phyloP scores from a whole-genome alignment of 495 filamentous ascomycete species.

The Astrothelium subdiscretum region DNA sequence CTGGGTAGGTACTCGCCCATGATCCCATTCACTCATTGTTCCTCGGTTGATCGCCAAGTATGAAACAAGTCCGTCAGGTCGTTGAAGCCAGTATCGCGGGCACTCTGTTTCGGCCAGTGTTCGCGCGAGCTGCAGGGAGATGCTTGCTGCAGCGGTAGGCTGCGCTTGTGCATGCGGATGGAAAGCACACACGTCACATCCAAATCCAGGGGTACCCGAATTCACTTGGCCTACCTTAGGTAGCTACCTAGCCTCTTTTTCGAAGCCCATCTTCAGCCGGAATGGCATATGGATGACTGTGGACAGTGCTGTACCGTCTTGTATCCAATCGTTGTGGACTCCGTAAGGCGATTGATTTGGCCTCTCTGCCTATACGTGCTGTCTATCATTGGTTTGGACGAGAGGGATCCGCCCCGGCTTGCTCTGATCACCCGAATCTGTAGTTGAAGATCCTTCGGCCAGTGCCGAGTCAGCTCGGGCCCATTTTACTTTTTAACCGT shows the following conservation, averaged over 20 bases:
- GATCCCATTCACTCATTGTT: too few relatives aligned
- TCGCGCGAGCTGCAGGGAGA: background rate
- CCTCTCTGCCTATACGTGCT: too few relatives aligned
- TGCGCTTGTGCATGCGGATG: background rate
- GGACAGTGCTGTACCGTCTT: too few relatives aligned
- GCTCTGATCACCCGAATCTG: too few relatives aligned
- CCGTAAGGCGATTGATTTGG: too few relatives aligned
- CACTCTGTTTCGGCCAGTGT: background rate
- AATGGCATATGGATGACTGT: too few relatives aligned
- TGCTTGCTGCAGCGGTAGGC: background rate
- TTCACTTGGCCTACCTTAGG: background rate
- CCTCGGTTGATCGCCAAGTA: too few relatives aligned
- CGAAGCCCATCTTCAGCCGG: too few relatives aligned
- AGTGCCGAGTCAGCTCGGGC: background rate
- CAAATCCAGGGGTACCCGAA: background rate
- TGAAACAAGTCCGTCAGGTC: background rate
- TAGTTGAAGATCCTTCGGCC: background rate
- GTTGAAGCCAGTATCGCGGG: background rate
- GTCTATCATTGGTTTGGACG: too few relatives aligned
- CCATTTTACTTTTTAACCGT: background rate
- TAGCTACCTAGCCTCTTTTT: background rate
- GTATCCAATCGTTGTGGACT: too few relatives aligned
- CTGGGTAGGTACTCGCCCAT: too few relatives aligned
- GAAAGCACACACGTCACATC: background rate
- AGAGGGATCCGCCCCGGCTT: too few relatives aligned